A percentile compares a stretch with the other conserved stretches of the same genome.
Evolutionary conservation across 805 yeast species (phyloP).

Genomic region (Torulaspora microellipsoides): DNA sequence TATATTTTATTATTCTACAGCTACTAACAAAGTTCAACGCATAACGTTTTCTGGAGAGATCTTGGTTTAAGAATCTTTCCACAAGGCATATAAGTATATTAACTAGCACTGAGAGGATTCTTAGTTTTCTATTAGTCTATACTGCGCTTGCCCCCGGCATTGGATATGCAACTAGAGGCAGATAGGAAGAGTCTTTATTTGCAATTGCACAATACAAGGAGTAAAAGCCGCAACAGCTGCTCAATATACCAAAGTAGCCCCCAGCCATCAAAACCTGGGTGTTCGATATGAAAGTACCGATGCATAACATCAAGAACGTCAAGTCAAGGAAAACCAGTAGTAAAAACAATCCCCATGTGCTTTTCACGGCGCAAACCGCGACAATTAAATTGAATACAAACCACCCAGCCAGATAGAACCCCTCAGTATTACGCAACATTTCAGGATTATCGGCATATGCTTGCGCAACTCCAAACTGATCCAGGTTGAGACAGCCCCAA

Average conservation of each 20-base stretch:
- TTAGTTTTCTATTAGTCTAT: constrained; percentile 4
- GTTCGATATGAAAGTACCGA: constrained; percentile 49
- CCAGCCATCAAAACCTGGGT: constrained; percentile 48
- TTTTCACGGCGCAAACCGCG: constrained; percentile 52
- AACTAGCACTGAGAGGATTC: too few relatives aligned
- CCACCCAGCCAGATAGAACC: constrained; percentile 60
- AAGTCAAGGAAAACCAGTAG: constrained; percentile 49
- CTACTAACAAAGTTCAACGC: too few relatives aligned
- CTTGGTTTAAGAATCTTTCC: too few relatives aligned
- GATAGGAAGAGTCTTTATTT: constrained; percentile 53
- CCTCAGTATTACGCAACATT: constrained; percentile 48
- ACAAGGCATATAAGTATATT: too few relatives aligned
- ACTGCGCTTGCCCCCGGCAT: constrained; percentile 46
- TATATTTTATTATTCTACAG: too few relatives aligned
- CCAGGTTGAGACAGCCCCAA: constrained; percentile 59
- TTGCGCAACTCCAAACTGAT: constrained; percentile 51
- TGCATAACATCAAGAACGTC: constrained; percentile 48
- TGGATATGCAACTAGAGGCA: constrained; percentile 47
- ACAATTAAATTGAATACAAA: constrained; percentile 57
- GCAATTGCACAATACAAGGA: constrained; percentile 63
- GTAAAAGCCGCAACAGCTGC: constrained; percentile 56
- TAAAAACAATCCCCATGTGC: constrained; percentile 55
- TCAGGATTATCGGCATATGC: constrained; percentile 44
- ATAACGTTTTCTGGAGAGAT: too few relatives aligned
- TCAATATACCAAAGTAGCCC: constrained; percentile 55